Evolutionary conservation across 1,139 yeast genomes (phyloP), one percentile per base, ranked within the genome.

Genomic region (Candida mesenterica): DNA sequence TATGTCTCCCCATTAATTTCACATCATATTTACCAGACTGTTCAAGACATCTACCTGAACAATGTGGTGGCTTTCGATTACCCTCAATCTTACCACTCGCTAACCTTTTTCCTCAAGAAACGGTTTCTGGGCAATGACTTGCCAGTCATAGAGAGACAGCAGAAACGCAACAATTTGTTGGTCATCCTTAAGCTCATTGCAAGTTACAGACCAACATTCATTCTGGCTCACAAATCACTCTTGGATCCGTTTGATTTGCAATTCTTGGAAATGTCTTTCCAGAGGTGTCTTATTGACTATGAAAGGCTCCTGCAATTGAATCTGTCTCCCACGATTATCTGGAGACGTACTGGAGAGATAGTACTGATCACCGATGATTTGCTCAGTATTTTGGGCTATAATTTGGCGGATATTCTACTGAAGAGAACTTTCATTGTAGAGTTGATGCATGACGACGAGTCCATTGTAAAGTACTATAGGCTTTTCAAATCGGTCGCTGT

Each of bases 261-360:
- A 33, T 74, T 81, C 44, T 73, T 84, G 13, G 92, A 83, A 50
- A 63, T 83, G 61, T 73, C 82, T 9, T 77, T 82, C 48, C 90
- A 83, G 50, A 58, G 90, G 43, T 77, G 86, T 1, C 57, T 83
- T 20, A 55, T 83, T 13, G 89, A 82, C 49, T 79, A 79, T 49
- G 89, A 83, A 53, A 55, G 72, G 31, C 63, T 78, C 16, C 75
- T 79, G 24, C 76, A 82, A 17, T 54, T 75, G 44, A 73, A 76
- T 37, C 73, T 79, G 27, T 75, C 83, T 1, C 90, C 90, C 2
- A 79, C 88, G 3, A 77, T 82, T 8, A 81, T 82, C 44, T 83
- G 90, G 90, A 67, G 90, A 49, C 63, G 90, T 30, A 80, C 90
- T 0, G 89, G 90, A 5, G 90, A 83, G 52, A 77, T 83, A 27